phyloP scores from a whole-genome alignment of 2,329 filamentous ascomycete species.

The Pseudogymnoascus destructans region DNA sequence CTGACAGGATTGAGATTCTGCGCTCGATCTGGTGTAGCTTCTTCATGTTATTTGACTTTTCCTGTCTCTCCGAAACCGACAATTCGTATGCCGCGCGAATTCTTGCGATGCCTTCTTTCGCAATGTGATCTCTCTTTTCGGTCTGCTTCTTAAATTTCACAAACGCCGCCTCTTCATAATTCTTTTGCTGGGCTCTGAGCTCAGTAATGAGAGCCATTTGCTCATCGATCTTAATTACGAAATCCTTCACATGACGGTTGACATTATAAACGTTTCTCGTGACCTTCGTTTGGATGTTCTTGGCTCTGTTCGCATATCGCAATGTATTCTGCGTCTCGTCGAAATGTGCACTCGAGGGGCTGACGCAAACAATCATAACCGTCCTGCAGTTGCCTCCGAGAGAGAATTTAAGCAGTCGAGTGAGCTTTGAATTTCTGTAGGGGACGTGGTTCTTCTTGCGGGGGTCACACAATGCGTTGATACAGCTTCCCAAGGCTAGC shows the following conservation, averaged over 20 bases:
- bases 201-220: conserved; percentile 96
- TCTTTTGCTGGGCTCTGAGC: conserved; percentile 82
- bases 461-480: conserved; percentile 92
- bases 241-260: conserved; percentile 97
- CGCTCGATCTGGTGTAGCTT: conserved; percentile 71
- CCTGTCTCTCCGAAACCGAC: conserved; percentile 60
- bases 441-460: conserved; percentile 88
- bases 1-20: conserved; percentile 71
- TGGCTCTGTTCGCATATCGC: conserved; percentile 91
- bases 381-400: conserved; percentile 97
- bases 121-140: conserved; percentile 66
- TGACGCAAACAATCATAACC: conserved; percentile 99
- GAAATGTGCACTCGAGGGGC: conserved; percentile 89
- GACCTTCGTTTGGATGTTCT: conserved; percentile 99
- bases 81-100: conserved; percentile 78
- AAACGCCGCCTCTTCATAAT: conserved; percentile 69
- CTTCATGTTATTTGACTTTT: conserved; percentile 68
- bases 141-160: conserved; percentile 82
- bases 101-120: conserved; percentile 65
- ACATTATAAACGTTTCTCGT: conserved; percentile 99
- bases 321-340: conserved; percentile 98
- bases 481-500: conserved; percentile 86
- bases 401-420: conserved; percentile 88
- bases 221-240: conserved; percentile 97
- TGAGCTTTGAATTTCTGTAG: conserved; percentile 95